These are phyloP conservation scores for Aspergillus niger DNA, from an alignment of 2,329 filamentous ascomycete genomes.

Conservation along the genomic window DNA sequence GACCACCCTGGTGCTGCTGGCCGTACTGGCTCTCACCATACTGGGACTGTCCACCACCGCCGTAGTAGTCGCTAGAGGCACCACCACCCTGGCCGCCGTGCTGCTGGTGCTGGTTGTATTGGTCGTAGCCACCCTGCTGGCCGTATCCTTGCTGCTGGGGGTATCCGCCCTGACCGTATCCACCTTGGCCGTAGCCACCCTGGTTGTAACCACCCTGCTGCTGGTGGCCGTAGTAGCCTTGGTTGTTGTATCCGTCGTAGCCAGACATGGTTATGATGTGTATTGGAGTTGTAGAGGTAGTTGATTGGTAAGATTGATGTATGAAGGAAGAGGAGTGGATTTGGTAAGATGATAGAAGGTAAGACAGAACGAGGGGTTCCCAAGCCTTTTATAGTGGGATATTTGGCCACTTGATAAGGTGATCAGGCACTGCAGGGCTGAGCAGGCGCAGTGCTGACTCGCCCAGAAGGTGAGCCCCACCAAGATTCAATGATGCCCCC, in stretches of 20 bases:
- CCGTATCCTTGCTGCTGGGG: slow-evolving; percentile 29
- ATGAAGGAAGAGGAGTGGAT: background rate
- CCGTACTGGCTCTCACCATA: slow-evolving; percentile 21
- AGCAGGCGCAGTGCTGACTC: slow-evolving; percentile 11
- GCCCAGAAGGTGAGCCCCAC: slow-evolving; percentile 8
- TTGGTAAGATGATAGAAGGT: slow-evolving; percentile 6
- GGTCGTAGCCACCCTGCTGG: slow-evolving; percentile 23
- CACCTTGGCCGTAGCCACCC: slow-evolving; percentile 20
- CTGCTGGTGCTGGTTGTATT: slow-evolving; percentile 16
- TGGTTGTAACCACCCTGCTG: slow-evolving; percentile 26
- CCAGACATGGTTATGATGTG: slow-evolving; percentile 26
- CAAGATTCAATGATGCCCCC: slow-evolving; percentile 13
- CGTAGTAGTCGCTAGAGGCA: slow-evolving; percentile 22
- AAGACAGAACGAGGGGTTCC: slow-evolving; percentile 7
- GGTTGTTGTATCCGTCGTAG: slow-evolving; percentile 29
- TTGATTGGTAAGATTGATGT: background rate
- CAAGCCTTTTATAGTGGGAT: slow-evolving; percentile 17
- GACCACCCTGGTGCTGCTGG: slow-evolving; percentile 26
- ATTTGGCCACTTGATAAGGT: slow-evolving; percentile 20
- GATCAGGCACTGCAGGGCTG: slow-evolving; percentile 21
- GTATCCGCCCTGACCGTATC: slow-evolving; percentile 25
- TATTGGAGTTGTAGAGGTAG: background rate
- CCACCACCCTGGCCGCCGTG: slow-evolving; percentile 15
- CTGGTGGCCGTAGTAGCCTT: slow-evolving; percentile 21
- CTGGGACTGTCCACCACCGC: slow-evolving; percentile 21